phyloP scores from a whole-genome alignment of 306 rosid genomes.

The Trifolium dubium region DNA sequence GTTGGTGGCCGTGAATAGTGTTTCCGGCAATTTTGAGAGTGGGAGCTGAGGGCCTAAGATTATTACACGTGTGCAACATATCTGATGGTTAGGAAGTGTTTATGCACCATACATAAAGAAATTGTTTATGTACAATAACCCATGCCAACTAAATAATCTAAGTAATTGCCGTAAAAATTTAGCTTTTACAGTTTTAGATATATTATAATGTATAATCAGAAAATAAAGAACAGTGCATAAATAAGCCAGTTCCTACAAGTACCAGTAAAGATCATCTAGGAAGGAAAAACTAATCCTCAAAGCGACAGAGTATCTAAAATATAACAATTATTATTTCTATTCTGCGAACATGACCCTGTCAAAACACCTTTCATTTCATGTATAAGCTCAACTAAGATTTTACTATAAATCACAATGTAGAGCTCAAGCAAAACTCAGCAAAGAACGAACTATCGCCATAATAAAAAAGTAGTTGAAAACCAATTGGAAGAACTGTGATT shows the following conservation, averaged over 20 bases:
- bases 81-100: too few relatives aligned
- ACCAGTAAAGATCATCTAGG: neutral
- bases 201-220: neutral
- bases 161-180: too few relatives aligned
- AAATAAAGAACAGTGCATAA: slow-evolving; percentile 21
- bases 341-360: slow-evolving; percentile 25
- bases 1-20: too few relatives aligned
- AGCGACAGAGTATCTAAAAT: slow-evolving; percentile 26
- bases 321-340: slow-evolving; percentile 28
- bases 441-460: slow-evolving; percentile 34
- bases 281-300: slow-evolving; percentile 2
- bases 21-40: too few relatives aligned
- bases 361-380: slow-evolving; percentile 38
- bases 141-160: too few relatives aligned
- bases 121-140: too few relatives aligned
- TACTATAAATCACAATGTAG: slow-evolving; percentile 35
- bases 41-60: too few relatives aligned
- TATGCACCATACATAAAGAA: too few relatives aligned
- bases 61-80: too few relatives aligned
- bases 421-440: slow-evolving; percentile 34
- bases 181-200: too few relatives aligned
- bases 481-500: slow-evolving; percentile 20
- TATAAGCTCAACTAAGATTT: slow-evolving; percentile 45
- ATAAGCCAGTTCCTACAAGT: slow-evolving; percentile 1
- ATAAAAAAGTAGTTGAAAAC: slow-evolving; percentile 26